Base-by-base conservation (phyloP, 2,329 filamentous ascomycete species). In the Pseudonectria foliicola region DNA sequence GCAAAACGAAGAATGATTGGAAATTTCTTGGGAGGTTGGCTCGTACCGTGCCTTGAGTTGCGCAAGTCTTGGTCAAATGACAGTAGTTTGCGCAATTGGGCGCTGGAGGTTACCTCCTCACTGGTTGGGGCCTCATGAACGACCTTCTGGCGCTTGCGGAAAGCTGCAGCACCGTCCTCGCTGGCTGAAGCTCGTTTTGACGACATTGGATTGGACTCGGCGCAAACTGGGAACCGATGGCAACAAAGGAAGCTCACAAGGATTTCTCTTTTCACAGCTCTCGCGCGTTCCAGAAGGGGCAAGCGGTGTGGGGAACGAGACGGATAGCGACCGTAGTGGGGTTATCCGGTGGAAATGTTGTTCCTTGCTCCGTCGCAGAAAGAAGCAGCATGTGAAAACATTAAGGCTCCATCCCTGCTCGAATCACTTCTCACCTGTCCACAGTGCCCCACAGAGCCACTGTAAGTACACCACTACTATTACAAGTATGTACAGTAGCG, bases 21-120 rank as follows among this genome's bases (percentile, higher is more conserved):
- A 26, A 6, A 14, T 6, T 29, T 30, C 13, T 6, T 2, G 14
- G 15, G n/a, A 26, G 10, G 11, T 13, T 27, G 15, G 12, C 31
- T 54, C 62, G 31, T 61, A 75, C 74, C 81, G 61, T 83, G 82
- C 56, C 82, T 75, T 51, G 81, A 70, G 60, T 76, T 68, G 52
- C 68, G 64, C 56, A 77, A 62, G 57, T 87, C 80, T 60, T 87
- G 82, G 46, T 83, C 71, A 53, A 88, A 88, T 36, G 69, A 62
- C 27, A 92, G 69, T 29, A 87, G 67, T 40, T 78, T 70, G 51
- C 73, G 74, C 40, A 92, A 67, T 53, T 92, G 82, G 34, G 76
- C 70, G 43, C 73, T 71, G 25, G 77, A 77, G 31, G 68, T 63
- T 30, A 85, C 68, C 25, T 81, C 74, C 45, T 82, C 77, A 10